Percentiles rank a stretch among this genome's conserved stretches.
Conservation (phyloP, 2,329 filamentous ascomycete genomes). For the Didymella lethalis region DNA sequence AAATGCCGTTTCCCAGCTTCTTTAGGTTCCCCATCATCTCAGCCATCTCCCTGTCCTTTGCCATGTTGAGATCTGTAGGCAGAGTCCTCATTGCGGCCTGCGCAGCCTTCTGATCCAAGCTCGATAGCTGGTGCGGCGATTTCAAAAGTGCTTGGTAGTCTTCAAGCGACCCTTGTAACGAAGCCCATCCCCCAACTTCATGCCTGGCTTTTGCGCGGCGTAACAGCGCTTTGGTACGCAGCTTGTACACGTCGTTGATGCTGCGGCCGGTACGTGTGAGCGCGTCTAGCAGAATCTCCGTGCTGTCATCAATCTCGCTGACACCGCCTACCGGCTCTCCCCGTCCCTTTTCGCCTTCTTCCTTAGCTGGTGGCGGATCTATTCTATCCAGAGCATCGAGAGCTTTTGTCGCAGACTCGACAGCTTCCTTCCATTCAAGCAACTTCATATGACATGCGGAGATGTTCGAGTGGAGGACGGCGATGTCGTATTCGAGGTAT, state of each 20-base stretch:
- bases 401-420: constrained; percentile 75
- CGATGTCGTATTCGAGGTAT: constrained; percentile 87
- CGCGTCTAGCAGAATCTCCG: constrained; percentile 43
- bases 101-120: constrained; percentile 73
- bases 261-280: constrained; percentile 40
- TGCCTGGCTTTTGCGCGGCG: constrained; percentile 77
- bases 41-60: constrained; percentile 85
- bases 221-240: constrained; percentile 83
- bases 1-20: constrained; percentile 85
- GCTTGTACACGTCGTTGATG: constrained; percentile 72
- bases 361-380: constrained; percentile 47
- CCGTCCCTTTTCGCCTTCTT: constrained; percentile 54
- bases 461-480: constrained; percentile 87
- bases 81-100: constrained; percentile 70
- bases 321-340: constrained; percentile 61
- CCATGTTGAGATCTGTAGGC: constrained; percentile 73
- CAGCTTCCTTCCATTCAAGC: constrained; percentile 82
- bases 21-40: constrained; percentile 99
- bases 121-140: constrained; percentile 65
- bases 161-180: constrained; percentile 76
- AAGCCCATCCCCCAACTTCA: constrained; percentile 78
- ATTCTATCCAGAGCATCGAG: constrained; percentile 76
- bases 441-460: constrained; percentile 88
- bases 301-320: constrained; percentile 64
- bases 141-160: constrained; percentile 76